These are phyloP conservation scores for Quercus variabilis DNA, from an alignment of 306 rosid species.

Conservation along the genomic window DNA sequence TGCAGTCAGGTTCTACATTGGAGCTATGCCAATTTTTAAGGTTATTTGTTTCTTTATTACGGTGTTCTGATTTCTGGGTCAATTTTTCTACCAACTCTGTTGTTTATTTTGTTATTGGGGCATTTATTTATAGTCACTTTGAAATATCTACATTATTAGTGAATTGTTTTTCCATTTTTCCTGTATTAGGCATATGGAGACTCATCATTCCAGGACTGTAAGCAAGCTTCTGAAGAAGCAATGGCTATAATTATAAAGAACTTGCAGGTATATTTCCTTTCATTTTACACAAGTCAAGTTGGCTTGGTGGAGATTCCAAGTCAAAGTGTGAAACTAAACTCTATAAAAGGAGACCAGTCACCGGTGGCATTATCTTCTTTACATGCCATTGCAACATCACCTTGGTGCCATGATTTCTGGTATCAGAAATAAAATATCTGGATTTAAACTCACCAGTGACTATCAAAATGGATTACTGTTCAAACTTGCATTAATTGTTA, in stretches of 20 bases:
- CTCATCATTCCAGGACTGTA: conserved; percentile 86
- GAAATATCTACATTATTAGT: conserved; percentile 7
- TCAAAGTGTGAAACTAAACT: background rate
- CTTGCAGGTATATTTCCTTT: conserved; percentile 56
- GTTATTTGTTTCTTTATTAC: conserved; percentile 31
- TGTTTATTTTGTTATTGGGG: conserved; percentile 5
- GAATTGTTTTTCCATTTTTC: conserved; percentile 20
- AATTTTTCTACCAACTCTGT: conserved; percentile 12
- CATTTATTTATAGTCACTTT: background rate
- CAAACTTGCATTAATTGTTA: background rate
- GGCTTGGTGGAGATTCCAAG: background rate
- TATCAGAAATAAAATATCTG: background rate
- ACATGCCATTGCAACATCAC: background rate
- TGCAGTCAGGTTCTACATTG: conserved; percentile 82
- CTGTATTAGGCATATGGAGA: conserved; percentile 75
- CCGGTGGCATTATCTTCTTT: background rate
- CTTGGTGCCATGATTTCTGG: background rate
- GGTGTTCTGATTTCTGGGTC: conserved; percentile 17
- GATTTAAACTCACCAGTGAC: background rate
- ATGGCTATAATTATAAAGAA: conserved; percentile 62
- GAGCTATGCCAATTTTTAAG: conserved; percentile 94
- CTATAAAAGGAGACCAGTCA: background rate
- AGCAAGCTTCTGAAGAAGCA: conserved; percentile 90
- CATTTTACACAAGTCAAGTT: conserved; percentile 5
- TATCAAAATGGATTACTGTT: background rate